Evolutionary conservation across 2,329 filamentous ascomycete species (phyloP).

Genomic region (Byssothecium circinans): DNA sequence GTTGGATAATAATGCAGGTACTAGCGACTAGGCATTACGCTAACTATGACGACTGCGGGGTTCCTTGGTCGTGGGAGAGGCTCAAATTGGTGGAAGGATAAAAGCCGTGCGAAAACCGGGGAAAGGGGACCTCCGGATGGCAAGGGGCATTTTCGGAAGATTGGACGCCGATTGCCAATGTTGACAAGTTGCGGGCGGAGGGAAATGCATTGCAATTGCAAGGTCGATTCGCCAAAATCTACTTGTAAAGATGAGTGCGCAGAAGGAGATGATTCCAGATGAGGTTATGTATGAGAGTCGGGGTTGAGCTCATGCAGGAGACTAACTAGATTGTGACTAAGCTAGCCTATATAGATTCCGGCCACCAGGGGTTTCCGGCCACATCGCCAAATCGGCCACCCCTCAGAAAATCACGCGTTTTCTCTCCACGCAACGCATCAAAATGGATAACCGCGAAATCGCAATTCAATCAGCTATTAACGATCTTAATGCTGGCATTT

Average conservation of each 20-base stretch:
- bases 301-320: no score
- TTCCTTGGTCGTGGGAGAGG: not conserved
- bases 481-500: no score
- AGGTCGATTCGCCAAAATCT: not conserved
- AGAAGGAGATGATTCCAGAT: not conserved
- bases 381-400: no score
- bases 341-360: no score
- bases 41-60: constrained; percentile 4
- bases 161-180: no score
- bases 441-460: no score
- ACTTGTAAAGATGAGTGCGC: not conserved
- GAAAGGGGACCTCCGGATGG: constrained; percentile 8
- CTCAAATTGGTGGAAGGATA: constrained; percentile 11
- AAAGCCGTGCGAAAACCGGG: constrained; percentile 7
- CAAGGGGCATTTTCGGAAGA: constrained; percentile 1
- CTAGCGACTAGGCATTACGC: constrained; percentile 3
- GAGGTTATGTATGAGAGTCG: not conserved
- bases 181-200: no score
- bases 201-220: not conserved
- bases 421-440: no score
- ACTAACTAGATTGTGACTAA: no score
- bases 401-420: no score
- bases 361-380: no score
- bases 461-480: no score
- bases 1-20: constrained; percentile 5